These are phyloP conservation scores for Irpex sp. DNA, from an alignment of 1,284 basidiomycete species.

Conservation along the genomic window DNA sequence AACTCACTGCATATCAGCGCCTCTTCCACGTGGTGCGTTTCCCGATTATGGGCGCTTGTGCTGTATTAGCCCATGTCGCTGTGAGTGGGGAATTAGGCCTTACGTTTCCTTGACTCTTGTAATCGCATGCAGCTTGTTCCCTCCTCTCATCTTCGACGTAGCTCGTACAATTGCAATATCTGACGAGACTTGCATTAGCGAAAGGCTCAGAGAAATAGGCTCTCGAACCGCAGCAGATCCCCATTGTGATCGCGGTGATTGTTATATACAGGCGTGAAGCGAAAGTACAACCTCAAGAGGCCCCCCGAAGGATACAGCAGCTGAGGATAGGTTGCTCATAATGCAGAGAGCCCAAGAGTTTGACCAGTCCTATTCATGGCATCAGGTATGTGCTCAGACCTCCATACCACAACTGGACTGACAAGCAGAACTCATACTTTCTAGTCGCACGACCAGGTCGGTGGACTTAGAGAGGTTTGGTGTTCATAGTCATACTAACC, in stretches of 20 bases:
- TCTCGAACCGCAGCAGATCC: background rate
- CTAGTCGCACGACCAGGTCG: constrained; percentile 40
- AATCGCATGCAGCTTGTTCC: background rate
- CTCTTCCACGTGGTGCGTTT: background rate
- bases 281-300: too few species aligned
- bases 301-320: background rate
- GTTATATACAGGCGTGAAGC: too few species aligned
- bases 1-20: background rate
- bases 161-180: background rate
- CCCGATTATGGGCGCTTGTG: background rate
- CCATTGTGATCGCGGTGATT: background rate
- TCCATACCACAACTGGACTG: background rate
- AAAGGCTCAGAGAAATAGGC: background rate
- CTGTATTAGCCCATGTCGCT: background rate
- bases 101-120: background rate
- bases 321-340: background rate
- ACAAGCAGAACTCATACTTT: background rate
- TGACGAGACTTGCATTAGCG: background rate
- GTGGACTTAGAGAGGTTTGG: background rate
- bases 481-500: background rate
- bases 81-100: background rate
- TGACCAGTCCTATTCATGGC: constrained; percentile 38
- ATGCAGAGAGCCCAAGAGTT: constrained; percentile 30
- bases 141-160: background rate
- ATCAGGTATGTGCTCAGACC: constrained; percentile 30